These are phyloP conservation scores for Bauhinia variegata DNA, from an alignment of 306 rosid species.

Conservation along the genomic window DNA sequence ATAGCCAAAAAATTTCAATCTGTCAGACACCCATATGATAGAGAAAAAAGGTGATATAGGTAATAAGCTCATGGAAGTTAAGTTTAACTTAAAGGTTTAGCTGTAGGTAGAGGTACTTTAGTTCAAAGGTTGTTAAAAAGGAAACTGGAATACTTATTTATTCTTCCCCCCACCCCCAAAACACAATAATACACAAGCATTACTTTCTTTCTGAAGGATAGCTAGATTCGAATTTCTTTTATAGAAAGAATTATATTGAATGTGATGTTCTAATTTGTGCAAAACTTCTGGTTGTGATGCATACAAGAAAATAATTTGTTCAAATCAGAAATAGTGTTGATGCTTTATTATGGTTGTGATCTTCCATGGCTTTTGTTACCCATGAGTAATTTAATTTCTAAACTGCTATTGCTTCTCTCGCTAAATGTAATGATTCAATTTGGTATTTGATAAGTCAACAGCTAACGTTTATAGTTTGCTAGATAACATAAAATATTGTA, in stretches of 20 bases:
- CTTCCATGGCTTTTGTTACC: too few relatives aligned
- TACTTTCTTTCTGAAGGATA: neutral
- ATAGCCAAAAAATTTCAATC: slow-evolving; percentile 30
- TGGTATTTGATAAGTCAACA: too few relatives aligned
- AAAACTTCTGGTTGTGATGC: neutral
- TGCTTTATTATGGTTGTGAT: too few relatives aligned
- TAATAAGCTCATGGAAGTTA: slow-evolving; percentile 15
- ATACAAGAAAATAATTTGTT: neutral
- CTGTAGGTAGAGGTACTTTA: neutral
- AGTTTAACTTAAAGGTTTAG: neutral
- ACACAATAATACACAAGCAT: neutral
- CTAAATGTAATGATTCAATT: too few relatives aligned
- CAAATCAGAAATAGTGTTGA: neutral
- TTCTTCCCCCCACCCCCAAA: neutral
- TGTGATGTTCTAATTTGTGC: neutral
- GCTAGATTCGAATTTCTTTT: too few relatives aligned
- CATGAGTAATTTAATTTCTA: too few relatives aligned
- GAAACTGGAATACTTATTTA: neutral
- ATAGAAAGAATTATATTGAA: too few relatives aligned
- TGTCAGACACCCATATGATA: slow-evolving; percentile 3
- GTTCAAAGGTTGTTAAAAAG: slow-evolving; percentile 16
- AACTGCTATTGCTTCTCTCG: too few relatives aligned
- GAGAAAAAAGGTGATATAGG: neutral
- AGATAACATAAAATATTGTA: too few relatives aligned
- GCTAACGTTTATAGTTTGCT: too few relatives aligned